phyloP scores from a whole-genome alignment of 805 yeast species.

The Hanseniaspora taiwanica region DNA sequence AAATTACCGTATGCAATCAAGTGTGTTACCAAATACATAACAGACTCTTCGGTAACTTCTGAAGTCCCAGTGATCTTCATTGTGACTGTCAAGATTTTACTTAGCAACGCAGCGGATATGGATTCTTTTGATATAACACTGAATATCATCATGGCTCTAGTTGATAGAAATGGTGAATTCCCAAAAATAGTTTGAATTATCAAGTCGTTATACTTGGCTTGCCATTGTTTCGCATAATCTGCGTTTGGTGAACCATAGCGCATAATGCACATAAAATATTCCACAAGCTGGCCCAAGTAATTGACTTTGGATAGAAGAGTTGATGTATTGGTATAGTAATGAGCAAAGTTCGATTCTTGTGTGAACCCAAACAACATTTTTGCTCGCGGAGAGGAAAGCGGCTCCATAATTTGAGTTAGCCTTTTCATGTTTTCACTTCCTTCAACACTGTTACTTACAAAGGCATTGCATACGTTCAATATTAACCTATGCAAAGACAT shows the following conservation, averaged over 20 bases:
- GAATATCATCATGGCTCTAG: constrained; percentile 52
- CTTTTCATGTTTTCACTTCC: constrained; percentile 25
- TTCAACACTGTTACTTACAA: constrained; percentile 43
- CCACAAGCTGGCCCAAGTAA: constrained; percentile 46
- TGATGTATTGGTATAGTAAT: constrained; percentile 23
- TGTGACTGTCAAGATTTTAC: constrained; percentile 17
- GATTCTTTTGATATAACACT: constrained; percentile 58
- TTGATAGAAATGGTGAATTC: constrained; percentile 44
- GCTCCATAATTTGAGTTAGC: constrained; percentile 32
- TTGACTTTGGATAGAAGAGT: constrained; percentile 28
- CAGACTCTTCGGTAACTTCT: constrained; percentile 19
- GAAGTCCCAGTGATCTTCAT: constrained; percentile 25
- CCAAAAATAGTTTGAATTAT: constrained; percentile 50
- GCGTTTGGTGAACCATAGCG: constrained; percentile 35
- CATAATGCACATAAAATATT: constrained; percentile 33
- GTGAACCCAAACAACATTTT: constrained; percentile 59
- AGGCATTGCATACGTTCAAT: constrained; percentile 57
- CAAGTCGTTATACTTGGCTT: constrained; percentile 50
- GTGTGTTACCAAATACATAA: constrained; percentile 25
- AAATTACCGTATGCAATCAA: constrained; percentile 28
- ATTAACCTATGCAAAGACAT: constrained; percentile 44
- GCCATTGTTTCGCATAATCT: constrained; percentile 41
- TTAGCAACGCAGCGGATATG: constrained; percentile 41
- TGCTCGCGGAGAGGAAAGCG: constrained; percentile 44
- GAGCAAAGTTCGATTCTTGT: constrained; percentile 32